Base-by-base conservation (phyloP, 2,329 filamentous ascomycete genomes). In the Cladosporium sp. region DNA sequence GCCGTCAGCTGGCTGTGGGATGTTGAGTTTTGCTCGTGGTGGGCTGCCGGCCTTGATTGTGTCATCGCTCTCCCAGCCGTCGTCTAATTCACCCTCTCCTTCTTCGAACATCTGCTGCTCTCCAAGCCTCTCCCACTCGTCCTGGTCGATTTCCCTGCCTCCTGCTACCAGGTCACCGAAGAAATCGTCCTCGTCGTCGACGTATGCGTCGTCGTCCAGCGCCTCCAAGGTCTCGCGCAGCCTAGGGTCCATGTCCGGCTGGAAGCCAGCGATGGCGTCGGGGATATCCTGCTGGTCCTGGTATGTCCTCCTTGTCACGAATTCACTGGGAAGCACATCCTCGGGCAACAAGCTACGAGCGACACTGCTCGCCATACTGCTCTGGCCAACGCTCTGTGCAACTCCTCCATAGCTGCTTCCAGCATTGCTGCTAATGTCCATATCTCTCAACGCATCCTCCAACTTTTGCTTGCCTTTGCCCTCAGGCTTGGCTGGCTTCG, bases 171-270 rank as follows among this genome's bases (percentile, higher is more conserved):
- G 75, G 63, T 87, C 75, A 44, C 83, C 84, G 73, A 99, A 97
- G 52, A 97, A 76, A 56, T 94, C 89, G n/a, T 94, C 90, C 25
- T 83, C 81, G 32, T 93, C 93, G 35, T 93, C 93, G 1, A 99
- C 92, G 69, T 91, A 99, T 2, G 89, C 93, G 22, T 99, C 94
- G 68, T 99, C 94, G 49, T 99, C 94, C 28, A 99, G 77, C 10
- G 94, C 94, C 74, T 97, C 92, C 22, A 99, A 76, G 4, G 92
- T 91, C 73, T 99, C 94, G 45, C 94, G 83, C 64, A 99, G 73
- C 37, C 93, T 82, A 2, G 92, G 92, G 68, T 99, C 95, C 94
- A 99, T 97, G 70, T 97, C 92, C 6, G 95, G 94, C 74, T 99
- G 89, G 73, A 99, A 96, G 0, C 94, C 94, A 2, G 89, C 88